These are phyloP conservation scores for Rhodosporidiobolus odoratus DNA, from an alignment of 768 basidiomycete genomes.

Conservation along the genomic window DNA sequence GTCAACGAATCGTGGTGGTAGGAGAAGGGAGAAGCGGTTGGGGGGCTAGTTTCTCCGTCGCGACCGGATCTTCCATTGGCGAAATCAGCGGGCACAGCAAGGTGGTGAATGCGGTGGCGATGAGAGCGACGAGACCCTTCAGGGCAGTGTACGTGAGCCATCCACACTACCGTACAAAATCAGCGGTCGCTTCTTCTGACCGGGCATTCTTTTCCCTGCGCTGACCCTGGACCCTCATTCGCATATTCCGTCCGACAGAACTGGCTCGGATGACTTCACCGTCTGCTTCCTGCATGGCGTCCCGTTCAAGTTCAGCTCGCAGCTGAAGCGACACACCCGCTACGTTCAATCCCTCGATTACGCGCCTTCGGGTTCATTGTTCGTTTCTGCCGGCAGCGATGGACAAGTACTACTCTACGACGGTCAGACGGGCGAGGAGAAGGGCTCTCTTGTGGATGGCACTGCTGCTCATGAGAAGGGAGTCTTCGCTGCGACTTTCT, in stretches of 20 bases:
- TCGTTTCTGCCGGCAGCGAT: constrained; percentile 91
- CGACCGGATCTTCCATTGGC: constrained; percentile 58
- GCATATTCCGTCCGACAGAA: neutral
- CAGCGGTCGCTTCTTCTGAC: neutral
- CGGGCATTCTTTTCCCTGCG: neutral
- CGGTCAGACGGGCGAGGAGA: constrained; percentile 78
- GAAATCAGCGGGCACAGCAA: constrained; percentile 87
- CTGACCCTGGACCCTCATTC: no score
- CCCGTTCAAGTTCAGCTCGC: constrained; percentile 68
- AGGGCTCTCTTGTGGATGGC: constrained; percentile 55
- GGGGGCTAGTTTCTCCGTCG: constrained; percentile 47
- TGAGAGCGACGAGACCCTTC: constrained; percentile 25
- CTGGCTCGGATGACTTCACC: constrained; percentile 35
- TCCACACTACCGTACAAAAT: neutral
- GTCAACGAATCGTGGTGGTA: constrained; percentile 85
- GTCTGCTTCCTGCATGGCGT: constrained; percentile 48
- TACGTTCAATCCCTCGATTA: constrained; percentile 89
- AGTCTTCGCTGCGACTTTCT: constrained; percentile 30
- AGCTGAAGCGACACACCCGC: constrained; percentile 63
- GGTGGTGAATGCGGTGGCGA: constrained; percentile 46
- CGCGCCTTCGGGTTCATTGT: constrained; percentile 70
- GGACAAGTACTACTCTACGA: constrained; percentile 83
- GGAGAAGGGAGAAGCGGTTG: constrained; percentile 65
- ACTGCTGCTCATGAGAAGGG: constrained; percentile 23
- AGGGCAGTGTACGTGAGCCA: constrained; percentile 21